Evolutionary conservation across 495 filamentous ascomycete genomes (phyloP).

Genomic region (Hyaloscypha bicolor): DNA sequence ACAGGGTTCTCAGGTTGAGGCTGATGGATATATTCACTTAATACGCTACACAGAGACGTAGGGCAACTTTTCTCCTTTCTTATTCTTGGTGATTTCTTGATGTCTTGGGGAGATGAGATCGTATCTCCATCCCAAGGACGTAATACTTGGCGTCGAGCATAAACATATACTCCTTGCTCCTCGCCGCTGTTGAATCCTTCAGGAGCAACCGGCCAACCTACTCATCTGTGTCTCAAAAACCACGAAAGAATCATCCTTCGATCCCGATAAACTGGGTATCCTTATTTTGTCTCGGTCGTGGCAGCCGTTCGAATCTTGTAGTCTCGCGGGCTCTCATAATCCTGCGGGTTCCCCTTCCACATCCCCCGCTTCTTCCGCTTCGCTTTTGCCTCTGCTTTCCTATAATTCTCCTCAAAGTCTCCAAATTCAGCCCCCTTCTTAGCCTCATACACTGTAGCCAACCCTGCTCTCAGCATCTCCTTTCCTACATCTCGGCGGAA

Average conservation of each 20-base stretch:
- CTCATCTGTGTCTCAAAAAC: neutral
- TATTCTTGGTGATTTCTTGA: neutral
- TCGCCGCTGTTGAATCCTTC: too few relatives aligned
- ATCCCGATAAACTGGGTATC: neutral
- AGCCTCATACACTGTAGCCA: conserved; percentile 91
- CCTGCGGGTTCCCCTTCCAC: conserved; percentile 62
- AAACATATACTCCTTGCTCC: too few relatives aligned
- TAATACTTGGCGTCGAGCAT: too few relatives aligned
- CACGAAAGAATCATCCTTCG: conserved; percentile 6
- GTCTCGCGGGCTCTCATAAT: conserved; percentile 78
- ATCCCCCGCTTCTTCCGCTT: conserved; percentile 71
- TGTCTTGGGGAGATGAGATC: too few relatives aligned
- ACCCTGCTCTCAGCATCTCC: conserved; percentile 81
- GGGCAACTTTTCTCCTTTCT: neutral
- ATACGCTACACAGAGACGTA: neutral
- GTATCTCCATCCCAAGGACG: too few relatives aligned
- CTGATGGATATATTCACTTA: neutral
- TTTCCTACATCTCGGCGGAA: conserved; percentile 79
- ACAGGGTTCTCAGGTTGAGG: neutral
- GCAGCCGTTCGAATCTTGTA: conserved; percentile 73
- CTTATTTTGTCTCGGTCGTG: conserved; percentile 40
- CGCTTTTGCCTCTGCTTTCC: conserved; percentile 70
- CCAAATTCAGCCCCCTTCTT: conserved; percentile 90
- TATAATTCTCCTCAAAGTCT: conserved; percentile 61
- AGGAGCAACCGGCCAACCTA: neutral